Evolutionary conservation across 2,329 filamentous ascomycete genomes (phyloP), one percentile per base, ranked within the genome.

Genomic region (Dendrostoma leiphaemia): DNA sequence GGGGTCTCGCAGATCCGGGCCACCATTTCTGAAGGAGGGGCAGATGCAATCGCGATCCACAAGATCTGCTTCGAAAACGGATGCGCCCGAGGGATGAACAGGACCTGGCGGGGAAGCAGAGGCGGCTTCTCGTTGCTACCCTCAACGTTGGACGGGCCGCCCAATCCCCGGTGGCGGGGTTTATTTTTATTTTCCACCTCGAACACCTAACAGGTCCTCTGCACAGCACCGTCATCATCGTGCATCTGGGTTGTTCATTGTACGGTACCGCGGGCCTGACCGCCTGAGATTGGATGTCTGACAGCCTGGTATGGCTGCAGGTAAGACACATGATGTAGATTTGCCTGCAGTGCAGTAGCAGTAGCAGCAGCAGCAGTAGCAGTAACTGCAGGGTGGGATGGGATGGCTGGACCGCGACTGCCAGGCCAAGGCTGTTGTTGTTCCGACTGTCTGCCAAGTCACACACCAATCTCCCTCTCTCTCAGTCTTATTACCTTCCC

Each of bases 21-120:
- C n/a, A n/a, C n/a, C n/a, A n/a, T n/a, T n/a, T 12, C 24, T 8
- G 21, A 28, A 31, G 40, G 46, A 45, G 52, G 53, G 53, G 43
- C 53, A 34, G 29, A 38, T 44, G 37, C 51, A 48, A 56, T 52
- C 26, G 26, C 41, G 21, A 13, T 41, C 23, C 23, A 19, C n/a
- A 23, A 41, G 38, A 41, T 41, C 38, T 41, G 12, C 38, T 26
- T 15, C 24, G 21, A 26, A n/a, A 40, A 43, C 53, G 53, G 53
- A 46, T 29, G 40, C 53, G 31, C 23, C 52, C 48, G 53, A 32
- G 15, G 28, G 53, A 32, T 12, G 28, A 35, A 23, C 40, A 51
- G 53, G 53, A n/a, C n/a, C n/a, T n/a, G 53, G 53, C 46, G 21
- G 40, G 17, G 26, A 15, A 13, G 34, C 31, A 38, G 38, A 40